Evolutionary conservation across 352 stramenopile genomes (phyloP).

Genomic region (Phytophthora chlamydospora): DNA sequence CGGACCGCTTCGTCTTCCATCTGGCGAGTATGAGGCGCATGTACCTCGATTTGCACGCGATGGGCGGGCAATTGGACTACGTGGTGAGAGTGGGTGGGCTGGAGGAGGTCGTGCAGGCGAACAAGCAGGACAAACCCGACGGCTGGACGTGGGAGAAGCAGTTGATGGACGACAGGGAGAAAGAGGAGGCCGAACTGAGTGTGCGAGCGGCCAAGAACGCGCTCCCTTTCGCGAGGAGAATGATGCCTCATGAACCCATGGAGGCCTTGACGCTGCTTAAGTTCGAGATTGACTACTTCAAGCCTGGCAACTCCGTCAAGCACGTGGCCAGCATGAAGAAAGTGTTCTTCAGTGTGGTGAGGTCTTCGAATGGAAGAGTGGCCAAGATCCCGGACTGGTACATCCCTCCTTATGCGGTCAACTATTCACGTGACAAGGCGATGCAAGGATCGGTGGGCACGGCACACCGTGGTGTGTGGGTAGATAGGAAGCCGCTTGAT

Average conservation of each 20-base stretch:
- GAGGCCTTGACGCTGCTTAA: slow-evolving; percentile 31
- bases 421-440: slow-evolving; percentile 6
- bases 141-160: slow-evolving; percentile 15
- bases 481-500: slow-evolving; percentile 18
- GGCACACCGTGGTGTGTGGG: slow-evolving; percentile 20
- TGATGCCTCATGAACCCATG: slow-evolving; percentile 28
- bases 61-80: slow-evolving; percentile 12
- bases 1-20: slow-evolving; percentile 23
- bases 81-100: slow-evolving; percentile 10
- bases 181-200: slow-evolving; percentile 21
- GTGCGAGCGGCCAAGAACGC: slow-evolving; percentile 15
- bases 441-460: slow-evolving; percentile 20
- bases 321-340: slow-evolving; percentile 29
- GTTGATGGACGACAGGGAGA: slow-evolving; percentile 5
- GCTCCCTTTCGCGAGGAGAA: slow-evolving; percentile 25
- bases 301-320: slow-evolving; percentile 7
- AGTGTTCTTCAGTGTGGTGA: slow-evolving; percentile 30
- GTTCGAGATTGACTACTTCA: slow-evolving; percentile 29
- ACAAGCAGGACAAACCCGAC: background rate
- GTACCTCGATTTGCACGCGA: slow-evolving; percentile 17
- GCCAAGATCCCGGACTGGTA: slow-evolving; percentile 25
- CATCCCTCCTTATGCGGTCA: slow-evolving; percentile 23
- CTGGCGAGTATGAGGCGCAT: slow-evolving; percentile 31
- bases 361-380: slow-evolving; percentile 27
- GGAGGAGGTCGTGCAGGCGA: background rate